These are phyloP conservation scores for Spinacia oleracea DNA, from an alignment of 179 eudicot species.

Conservation along the genomic window DNA sequence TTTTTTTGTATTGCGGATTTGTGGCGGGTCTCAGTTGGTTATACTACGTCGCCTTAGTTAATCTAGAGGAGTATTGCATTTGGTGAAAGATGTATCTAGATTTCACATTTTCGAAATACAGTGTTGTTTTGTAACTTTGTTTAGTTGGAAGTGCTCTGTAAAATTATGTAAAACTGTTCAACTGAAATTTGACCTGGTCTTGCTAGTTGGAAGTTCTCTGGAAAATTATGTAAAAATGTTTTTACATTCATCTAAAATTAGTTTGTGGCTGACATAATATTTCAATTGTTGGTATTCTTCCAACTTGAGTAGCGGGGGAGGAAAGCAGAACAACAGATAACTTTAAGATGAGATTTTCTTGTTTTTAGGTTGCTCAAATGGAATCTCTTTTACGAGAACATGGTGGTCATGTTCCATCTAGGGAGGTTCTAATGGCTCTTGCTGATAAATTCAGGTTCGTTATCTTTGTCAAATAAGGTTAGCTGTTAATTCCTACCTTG, in stretches of 20 bases:
- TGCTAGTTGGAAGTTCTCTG: not conserved
- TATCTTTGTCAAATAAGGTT: not conserved
- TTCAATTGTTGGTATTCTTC: not conserved
- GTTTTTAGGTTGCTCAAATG: slow-evolving; percentile 18
- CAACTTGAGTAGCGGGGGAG: not conserved
- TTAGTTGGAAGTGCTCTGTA: not conserved
- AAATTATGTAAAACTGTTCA: not conserved
- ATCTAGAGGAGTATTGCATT: not conserved
- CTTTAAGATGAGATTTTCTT: not conserved
- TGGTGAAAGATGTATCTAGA: not conserved
- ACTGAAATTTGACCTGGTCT: not conserved
- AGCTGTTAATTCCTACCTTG: not conserved
- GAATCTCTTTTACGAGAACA: slow-evolving; percentile 18
- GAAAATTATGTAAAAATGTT: too few relatives aligned
- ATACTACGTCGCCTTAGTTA: not conserved
- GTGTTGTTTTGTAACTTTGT: not conserved
- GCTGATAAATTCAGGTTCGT: slow-evolving; percentile 17
- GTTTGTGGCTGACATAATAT: not conserved
- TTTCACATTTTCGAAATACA: not conserved
- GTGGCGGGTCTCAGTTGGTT: not conserved
- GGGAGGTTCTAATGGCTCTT: slow-evolving; percentile 14
- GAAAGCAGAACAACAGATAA: not conserved
- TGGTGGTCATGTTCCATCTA: slow-evolving; percentile 11
- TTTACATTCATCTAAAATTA: not conserved
- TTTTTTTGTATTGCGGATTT: not conserved